Conservation (phyloP, 2,329 filamentous ascomycete species). For the Penicillium hordei region DNA sequence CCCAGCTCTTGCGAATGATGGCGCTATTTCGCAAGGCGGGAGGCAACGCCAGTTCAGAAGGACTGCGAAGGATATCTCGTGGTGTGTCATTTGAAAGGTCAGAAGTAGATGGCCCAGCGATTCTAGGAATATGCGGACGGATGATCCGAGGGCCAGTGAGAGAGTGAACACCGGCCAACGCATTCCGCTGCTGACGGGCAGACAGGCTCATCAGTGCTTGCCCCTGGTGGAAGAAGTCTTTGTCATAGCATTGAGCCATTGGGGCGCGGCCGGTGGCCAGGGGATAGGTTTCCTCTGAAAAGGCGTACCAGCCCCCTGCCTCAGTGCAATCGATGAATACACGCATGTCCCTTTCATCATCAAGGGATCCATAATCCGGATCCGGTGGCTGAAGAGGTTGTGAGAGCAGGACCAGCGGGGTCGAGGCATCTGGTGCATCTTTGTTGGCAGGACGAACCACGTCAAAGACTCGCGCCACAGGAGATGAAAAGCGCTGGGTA, state of each 20-base stretch:
- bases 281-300: constrained; percentile 84
- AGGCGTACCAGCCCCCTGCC: constrained; percentile 86
- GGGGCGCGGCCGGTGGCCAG: constrained; percentile 71
- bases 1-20: constrained; percentile 48
- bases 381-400: constrained; percentile 70
- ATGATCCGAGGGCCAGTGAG: constrained; percentile 51
- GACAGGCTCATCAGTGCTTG: constrained; percentile 41
- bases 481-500: constrained; percentile 67
- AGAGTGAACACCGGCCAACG: constrained; percentile 70
- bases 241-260: constrained; percentile 57
- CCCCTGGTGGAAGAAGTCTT: constrained; percentile 46
- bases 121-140: constrained; percentile 45
- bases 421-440: constrained; percentile 58
- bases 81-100: constrained; percentile 43
- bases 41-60: constrained; percentile 40
- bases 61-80: constrained; percentile 34
- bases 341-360: constrained; percentile 57
- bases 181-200: constrained; percentile 55
- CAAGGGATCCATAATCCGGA: constrained; percentile 43
- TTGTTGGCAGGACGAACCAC: constrained; percentile 72
- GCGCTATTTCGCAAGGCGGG: constrained; percentile 44
- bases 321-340: constrained; percentile 87
- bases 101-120: constrained; percentile 41
- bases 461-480: constrained; percentile 86
- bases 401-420: constrained; percentile 78